Base-by-base conservation (phyloP, 177 flowering plant genomes). In the Vitis hybrid region DNA sequence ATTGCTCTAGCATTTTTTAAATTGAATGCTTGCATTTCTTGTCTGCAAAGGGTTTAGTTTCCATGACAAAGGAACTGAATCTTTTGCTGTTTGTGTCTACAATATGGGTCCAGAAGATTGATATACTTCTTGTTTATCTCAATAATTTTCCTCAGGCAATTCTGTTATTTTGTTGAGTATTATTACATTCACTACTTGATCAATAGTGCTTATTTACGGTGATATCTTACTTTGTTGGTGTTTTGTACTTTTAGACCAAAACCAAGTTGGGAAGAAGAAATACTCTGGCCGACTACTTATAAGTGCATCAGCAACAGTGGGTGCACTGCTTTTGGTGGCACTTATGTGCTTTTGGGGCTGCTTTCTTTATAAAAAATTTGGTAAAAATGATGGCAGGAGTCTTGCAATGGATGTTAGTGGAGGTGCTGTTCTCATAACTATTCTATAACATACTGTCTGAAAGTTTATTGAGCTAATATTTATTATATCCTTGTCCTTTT, bases 301-400 rank as follows among this genome's bases (percentile, higher is more conserved):
- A 34, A 93, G 99, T 80, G 92, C 97, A 73, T 87, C 88, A 60
- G 99, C 98, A 72, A 95, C 98, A n/a, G 91, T 95, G n/a, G 96
- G 99, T 72, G 98, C 94, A 32, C 80, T 93, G 65, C 97, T 95
- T 80, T 78, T 95, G 68, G 97, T 95, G 49, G 99, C 99, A 51
- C 87, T 93, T 19, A 95, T 95, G 99, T 95, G 99, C 78, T 93
- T 90, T 76, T 95, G 99, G 99, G 99, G 99, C 49, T 95, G 99
- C 81, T 90, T 86, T 82, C 84, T 95, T 19, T 93, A 93, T 65
- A 95, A 95, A 76, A 93, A 86, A 72, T 83, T 91, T 79, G 94
- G 96, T 61, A 95, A 89, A 87, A 83, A 72, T 76, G 93, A 90
- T 60, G 74, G 72, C 56, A 84, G 70, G 74, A 78, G 87, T 66